Evolutionary conservation across 1,284 basidiomycete genomes (phyloP), one percentile per base, ranked within the genome.

Genomic region (Ustilago nuda): DNA sequence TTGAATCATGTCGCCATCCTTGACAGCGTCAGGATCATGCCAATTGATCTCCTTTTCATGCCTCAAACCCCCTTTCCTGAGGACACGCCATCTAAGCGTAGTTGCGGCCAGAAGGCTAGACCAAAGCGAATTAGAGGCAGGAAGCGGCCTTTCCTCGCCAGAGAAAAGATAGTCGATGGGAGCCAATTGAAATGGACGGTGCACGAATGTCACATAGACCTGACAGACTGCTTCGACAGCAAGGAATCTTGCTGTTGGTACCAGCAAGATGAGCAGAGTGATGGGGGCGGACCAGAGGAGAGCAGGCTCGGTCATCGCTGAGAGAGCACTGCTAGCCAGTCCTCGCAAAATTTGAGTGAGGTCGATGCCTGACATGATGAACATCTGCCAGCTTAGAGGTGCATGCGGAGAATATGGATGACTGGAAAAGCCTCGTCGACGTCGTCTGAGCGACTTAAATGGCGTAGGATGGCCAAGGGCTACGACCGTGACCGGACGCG

Each of bases 1-100:
- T n/a, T 74, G 56, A 36, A 82, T 74, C 54, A 80, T 58, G 43
- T 80, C 76, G 19, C 78, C 78, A 8, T 69, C 15, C 19, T 61
- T 51, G 17, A 73, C 72, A 19, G 52, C 48, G n/a, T 62, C 64
- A 15, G 36, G n/a, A 33, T 39, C 19, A 7, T 51, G 17, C 74
- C 77, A 79, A 15, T 67, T 56, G 57, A 72, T 59, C 3, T 73
- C 35, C 50, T 66, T 55, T 33, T 76, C 76, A 17, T 69, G 45
- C 15, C 61, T 46, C n/a, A 76, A 33, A 3, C 62, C 54, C 2
- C 15, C 39, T 17, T 15, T 12, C 0, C 48, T 56, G 8, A 46
- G 36, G 32, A 56, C 63, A 17, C 36, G 59, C 63, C 63, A 61
- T 13, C 58, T 65, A 23, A 75, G 54, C 7, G 46, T 59, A 8